Evolutionary conservation across 441 rosid genomes (phyloP).

Genomic region (Eruca vesicaria): DNA sequence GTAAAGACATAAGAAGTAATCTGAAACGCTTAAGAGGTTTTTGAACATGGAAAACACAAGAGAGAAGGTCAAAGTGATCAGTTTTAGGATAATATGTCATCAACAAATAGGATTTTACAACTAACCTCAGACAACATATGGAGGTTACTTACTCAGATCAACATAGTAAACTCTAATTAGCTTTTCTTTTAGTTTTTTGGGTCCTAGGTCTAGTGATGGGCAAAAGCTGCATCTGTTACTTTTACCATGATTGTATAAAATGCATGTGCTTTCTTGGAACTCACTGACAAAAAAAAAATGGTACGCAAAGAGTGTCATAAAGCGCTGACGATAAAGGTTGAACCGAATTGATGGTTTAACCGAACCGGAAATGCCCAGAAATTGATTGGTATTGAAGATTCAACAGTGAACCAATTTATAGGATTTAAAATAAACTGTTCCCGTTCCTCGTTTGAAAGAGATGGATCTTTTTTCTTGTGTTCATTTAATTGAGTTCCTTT

Average conservation of each 20-base stretch:
- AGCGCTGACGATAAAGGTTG: neutral
- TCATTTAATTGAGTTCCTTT: neutral
- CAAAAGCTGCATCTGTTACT: slow-evolving; percentile 10
- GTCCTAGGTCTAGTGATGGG: neutral
- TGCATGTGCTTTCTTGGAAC: neutral
- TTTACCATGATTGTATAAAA: slow-evolving; percentile 7
- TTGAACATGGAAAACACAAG: neutral
- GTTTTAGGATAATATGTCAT: slow-evolving; percentile 20
- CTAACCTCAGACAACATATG: slow-evolving; percentile 17
- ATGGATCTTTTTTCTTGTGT: neutral
- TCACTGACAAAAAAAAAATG: neutral
- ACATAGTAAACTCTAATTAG: neutral
- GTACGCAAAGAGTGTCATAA: neutral
- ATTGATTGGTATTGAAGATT: neutral
- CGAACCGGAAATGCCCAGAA: neutral
- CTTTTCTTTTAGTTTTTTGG: neutral
- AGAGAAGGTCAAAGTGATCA: neutral
- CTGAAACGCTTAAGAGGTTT: neutral
- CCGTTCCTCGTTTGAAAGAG: too few species aligned
- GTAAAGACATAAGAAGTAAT: neutral
- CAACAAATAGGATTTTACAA: slow-evolving; percentile 8
- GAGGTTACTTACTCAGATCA: neutral
- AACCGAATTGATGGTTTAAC: neutral
- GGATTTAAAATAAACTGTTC: too few species aligned
- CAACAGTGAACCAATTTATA: neutral